A percentile compares a stretch with the other conserved stretches of the same genome.
Conservation (phyloP, 2,329 filamentous ascomycete genomes). For the Fusarium buharicum region DNA sequence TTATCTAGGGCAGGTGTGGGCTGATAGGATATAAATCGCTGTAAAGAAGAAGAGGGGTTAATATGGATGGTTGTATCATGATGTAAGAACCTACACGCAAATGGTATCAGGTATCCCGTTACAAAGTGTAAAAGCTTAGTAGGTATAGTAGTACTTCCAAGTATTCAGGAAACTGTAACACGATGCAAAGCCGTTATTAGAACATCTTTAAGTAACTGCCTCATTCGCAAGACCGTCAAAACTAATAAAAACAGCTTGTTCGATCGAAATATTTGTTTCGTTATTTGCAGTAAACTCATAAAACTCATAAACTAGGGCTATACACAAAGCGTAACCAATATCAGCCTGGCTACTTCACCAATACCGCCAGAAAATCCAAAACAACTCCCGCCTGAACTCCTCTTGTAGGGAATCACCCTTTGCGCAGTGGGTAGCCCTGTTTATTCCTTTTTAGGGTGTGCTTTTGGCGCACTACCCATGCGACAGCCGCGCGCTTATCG, state of each 20-base stretch:
- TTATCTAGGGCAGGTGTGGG: too few species aligned
- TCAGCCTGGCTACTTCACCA: constrained; percentile 41
- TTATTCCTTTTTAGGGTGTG: constrained; percentile 20
- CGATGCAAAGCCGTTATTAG: background rate
- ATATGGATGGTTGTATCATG: too few species aligned
- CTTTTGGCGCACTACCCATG: constrained; percentile 26
- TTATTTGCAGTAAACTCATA: constrained; percentile 45
- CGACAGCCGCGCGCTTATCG: constrained; percentile 56
- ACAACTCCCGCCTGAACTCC: constrained; percentile 45
- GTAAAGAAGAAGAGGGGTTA: too few species aligned
- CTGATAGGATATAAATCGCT: too few species aligned
- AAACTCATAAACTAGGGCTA: constrained; percentile 40
- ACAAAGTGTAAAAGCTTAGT: too few species aligned
- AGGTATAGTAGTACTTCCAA: too few species aligned
- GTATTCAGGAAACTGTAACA: background rate
- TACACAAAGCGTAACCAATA: constrained; percentile 39
- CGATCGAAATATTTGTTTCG: constrained; percentile 38
- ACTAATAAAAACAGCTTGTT: background rate
- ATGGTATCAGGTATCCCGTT: too few species aligned
- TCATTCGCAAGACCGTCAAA: background rate
- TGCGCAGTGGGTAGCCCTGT: constrained; percentile 38
- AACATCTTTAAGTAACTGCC: background rate
- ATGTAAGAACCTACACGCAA: too few species aligned
- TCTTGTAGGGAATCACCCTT: constrained; percentile 40
- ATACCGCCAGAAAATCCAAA: constrained; percentile 42